These are phyloP conservation scores for Aspergillus sp. DNA, from an alignment of 2,329 filamentous ascomycete genomes.

Conservation along the genomic window DNA sequence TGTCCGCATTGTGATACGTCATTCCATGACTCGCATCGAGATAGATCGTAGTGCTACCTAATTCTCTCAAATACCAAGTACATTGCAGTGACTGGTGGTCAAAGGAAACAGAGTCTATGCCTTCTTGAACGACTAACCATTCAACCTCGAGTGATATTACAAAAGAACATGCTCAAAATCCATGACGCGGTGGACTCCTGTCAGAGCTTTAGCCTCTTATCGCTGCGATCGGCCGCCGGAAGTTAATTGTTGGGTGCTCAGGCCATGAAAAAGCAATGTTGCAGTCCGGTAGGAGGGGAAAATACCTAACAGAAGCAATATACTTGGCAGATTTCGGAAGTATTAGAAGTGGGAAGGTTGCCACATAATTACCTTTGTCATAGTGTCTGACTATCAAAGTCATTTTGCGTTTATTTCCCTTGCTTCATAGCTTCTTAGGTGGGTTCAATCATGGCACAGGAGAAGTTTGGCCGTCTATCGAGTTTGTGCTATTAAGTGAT, in stretches of 20 bases:
- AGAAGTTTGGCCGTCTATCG: background rate
- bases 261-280: slow-evolving; percentile 7
- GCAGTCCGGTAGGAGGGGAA: background rate
- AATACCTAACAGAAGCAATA: background rate
- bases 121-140: background rate
- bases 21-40: background rate
- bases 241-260: background rate
- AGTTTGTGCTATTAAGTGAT: background rate
- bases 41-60: background rate
- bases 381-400: background rate
- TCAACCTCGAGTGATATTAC: background rate
- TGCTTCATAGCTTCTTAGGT: slow-evolving; percentile 10
- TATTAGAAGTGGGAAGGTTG: slow-evolving; percentile 1
- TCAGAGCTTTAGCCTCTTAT: slow-evolving; percentile 4
- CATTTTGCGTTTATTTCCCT: slow-evolving; percentile 7
- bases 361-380: background rate
- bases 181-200: background rate
- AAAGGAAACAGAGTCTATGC: background rate
- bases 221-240: slow-evolving; percentile 1
- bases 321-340: background rate
- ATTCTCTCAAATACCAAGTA: background rate
- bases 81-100: background rate
- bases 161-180: background rate
- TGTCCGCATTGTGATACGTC: slow-evolving; percentile 6
- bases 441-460: slow-evolving; percentile 8